phyloP scores from a whole-genome alignment of 495 filamentous ascomycete genomes.

The Neurospora tetrasperma region DNA sequence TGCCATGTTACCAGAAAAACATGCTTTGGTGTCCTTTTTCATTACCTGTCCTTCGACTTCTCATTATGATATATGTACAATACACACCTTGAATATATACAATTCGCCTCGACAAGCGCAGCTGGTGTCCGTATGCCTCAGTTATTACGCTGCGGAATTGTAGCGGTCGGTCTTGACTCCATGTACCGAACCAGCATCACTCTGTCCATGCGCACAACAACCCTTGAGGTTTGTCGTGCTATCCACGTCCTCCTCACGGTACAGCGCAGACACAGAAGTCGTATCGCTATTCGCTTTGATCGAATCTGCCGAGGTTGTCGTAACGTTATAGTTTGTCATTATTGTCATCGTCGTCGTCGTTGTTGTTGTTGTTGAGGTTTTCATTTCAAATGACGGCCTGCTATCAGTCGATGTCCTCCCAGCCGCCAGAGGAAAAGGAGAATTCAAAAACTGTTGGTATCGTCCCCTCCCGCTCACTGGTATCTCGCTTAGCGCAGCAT shows the following conservation, averaged over 20 bases:
- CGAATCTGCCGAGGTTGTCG: background rate
- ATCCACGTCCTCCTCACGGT: background rate
- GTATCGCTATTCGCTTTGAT: background rate
- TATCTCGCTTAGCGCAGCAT: background rate
- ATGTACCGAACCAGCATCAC: background rate
- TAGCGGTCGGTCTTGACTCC: background rate
- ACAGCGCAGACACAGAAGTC: background rate
- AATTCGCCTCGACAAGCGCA: too few species aligned
- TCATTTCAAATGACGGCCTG: background rate
- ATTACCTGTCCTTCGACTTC: too few species aligned
- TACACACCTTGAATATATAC: too few species aligned
- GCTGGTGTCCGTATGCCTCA: background rate
- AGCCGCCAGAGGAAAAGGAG: background rate
- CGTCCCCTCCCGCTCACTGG: background rate
- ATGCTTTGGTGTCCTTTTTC: too few species aligned
- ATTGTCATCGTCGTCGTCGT: background rate
- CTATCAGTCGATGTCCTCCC: background rate
- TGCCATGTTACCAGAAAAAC: too few species aligned
- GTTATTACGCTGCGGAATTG: background rate
- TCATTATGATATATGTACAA: too few species aligned
- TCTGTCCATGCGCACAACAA: background rate
- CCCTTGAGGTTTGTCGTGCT: background rate
- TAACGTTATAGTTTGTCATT: background rate
- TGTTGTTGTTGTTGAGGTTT: background rate
- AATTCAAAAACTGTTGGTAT: background rate